Evolutionary conservation across 352 stramenopile genomes (phyloP).

Genomic region (Phytophthora europaea): DNA sequence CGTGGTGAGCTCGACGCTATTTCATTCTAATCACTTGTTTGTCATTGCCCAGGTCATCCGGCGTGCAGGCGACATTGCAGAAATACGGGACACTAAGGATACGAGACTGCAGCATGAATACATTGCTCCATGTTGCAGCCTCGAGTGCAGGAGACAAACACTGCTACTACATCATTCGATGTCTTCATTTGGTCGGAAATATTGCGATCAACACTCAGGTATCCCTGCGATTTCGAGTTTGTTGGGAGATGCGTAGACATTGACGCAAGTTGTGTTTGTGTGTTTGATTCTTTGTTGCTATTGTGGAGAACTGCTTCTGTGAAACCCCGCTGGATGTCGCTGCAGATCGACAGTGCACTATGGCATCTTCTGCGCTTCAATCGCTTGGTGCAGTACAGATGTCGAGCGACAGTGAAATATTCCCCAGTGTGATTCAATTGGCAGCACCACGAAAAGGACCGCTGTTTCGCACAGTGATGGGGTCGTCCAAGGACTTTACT

Average conservation of each 20-base stretch:
- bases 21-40: constrained; percentile 1
- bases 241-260: neutral
- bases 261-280: neutral
- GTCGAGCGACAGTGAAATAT: constrained; percentile 45
- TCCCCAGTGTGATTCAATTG: constrained; percentile 38
- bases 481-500: constrained; percentile 39
- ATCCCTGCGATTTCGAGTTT: neutral
- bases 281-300: neutral
- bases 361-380: constrained; percentile 41
- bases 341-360: constrained; percentile 38
- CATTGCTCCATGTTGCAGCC: constrained; percentile 62
- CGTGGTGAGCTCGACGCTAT: neutral
- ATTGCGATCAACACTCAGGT: constrained; percentile 57
- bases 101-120: constrained; percentile 69
- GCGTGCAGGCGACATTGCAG: constrained; percentile 40
- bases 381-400: constrained; percentile 46
- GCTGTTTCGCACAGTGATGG: constrained; percentile 37
- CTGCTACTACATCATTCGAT: constrained; percentile 60
- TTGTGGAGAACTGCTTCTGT: constrained; percentile 53
- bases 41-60: constrained; percentile 33
- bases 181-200: constrained; percentile 48
- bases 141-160: constrained; percentile 46
- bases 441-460: constrained; percentile 29
- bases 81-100: constrained; percentile 64
- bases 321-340: constrained; percentile 52